Percentiles rank a stretch among this genome's conserved stretches.
These are phyloP conservation scores for Coelastrella sp. DNA, from an alignment of 139 green algal species.

Conservation along the genomic window DNA sequence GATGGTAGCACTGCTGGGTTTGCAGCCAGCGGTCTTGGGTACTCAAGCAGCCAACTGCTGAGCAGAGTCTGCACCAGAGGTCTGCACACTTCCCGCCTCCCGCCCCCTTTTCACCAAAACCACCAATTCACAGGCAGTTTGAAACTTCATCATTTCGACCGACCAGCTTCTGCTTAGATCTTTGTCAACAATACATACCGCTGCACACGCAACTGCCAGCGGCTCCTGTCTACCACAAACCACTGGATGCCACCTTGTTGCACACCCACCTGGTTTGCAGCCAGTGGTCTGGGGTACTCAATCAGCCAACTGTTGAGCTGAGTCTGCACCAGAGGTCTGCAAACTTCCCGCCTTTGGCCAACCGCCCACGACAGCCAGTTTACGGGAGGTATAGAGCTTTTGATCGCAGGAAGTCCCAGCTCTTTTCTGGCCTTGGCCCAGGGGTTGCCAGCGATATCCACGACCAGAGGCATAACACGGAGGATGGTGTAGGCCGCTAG, in stretches of 20 bases:
- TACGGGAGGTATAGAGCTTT: background rate
- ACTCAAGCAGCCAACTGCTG: slow-evolving; percentile 23
- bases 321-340: background rate
- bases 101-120: background rate
- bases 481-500: background rate
- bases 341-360: background rate
- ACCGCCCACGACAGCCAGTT: background rate
- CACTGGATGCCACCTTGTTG: too few relatives aligned
- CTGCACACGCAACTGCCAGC: too few relatives aligned
- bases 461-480: background rate
- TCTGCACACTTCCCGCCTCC: background rate
- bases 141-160: background rate
- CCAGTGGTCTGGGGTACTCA: slow-evolving; percentile 9
- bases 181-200: too few relatives aligned
- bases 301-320: slow-evolving; percentile 17
- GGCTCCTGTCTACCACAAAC: too few relatives aligned
- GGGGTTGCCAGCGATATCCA: background rate
- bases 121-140: background rate
- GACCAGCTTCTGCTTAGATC: too few relatives aligned
- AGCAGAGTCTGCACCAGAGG: background rate
- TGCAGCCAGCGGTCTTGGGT: background rate
- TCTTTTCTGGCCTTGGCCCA: background rate
- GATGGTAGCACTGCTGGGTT: background rate
- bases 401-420: background rate
- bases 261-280: slow-evolving; percentile 5